phyloP scores from a whole-genome alignment of 345 rosid species.

The Gossypium bickii region DNA sequence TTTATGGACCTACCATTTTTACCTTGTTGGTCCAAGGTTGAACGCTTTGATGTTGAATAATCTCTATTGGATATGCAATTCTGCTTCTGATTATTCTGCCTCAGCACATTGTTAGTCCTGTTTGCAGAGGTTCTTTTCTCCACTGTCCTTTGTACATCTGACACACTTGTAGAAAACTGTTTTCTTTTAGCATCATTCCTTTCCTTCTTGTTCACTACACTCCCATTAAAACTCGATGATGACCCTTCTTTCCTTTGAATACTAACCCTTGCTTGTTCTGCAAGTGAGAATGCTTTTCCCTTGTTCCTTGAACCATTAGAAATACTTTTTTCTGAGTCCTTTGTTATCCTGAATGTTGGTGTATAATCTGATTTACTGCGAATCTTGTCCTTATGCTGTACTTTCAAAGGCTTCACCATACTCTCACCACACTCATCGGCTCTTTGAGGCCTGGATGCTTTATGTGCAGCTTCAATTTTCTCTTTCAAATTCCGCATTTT shows the following conservation, averaged over 20 bases:
- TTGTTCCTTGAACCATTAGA: conserved; percentile 36
- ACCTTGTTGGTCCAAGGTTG: conserved; percentile 32
- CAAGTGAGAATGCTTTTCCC: conserved; percentile 36
- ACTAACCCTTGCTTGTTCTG: conserved; percentile 43
- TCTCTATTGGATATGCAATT: conserved; percentile 36
- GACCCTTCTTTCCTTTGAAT: conserved; percentile 41
- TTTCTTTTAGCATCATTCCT: conserved; percentile 36
- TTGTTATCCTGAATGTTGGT: conserved; percentile 21
- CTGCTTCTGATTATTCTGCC: conserved; percentile 73
- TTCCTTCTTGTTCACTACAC: conserved; percentile 42
- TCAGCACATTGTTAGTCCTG: conserved; percentile 38
- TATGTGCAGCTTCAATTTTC: conserved; percentile 63
- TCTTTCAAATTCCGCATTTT: conserved; percentile 68
- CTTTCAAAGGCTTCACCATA: conserved; percentile 27
- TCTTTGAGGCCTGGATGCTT: conserved; percentile 39
- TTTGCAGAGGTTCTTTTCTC: conserved; percentile 38
- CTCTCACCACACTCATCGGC: conserved; percentile 18
- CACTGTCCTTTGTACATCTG: conserved; percentile 25
- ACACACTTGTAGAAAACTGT: conserved; percentile 31
- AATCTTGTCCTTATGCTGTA: conserved; percentile 37
- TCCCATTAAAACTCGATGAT: conserved; percentile 25
- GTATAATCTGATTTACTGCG: conserved; percentile 21
- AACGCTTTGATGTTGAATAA: conserved; percentile 32
- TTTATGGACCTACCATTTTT: conserved; percentile 31
- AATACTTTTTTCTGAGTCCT: conserved; percentile 26